A percentile compares a stretch with the other conserved stretches of the same genome.
Conservation (phyloP, 2,329 filamentous ascomycete genomes). For the Fusarium floridanum region DNA sequence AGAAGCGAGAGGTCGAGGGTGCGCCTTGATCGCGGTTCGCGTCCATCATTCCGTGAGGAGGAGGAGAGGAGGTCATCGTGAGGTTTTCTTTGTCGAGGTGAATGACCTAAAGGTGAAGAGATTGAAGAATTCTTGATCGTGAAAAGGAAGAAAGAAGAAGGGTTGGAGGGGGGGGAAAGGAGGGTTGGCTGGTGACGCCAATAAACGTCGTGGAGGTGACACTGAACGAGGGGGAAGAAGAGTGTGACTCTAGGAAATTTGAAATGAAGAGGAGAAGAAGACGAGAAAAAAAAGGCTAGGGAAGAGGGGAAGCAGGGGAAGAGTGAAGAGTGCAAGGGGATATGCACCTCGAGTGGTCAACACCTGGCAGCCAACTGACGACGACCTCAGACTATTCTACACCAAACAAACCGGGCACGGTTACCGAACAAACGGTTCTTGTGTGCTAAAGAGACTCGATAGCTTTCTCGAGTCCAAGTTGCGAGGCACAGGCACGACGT, state of each 20-base stretch:
- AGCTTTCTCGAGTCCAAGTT: slow-evolving; percentile 39
- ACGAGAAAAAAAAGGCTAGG: background rate
- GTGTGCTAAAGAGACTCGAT: slow-evolving; percentile 29
- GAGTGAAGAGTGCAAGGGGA: background rate
- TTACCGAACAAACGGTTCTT: slow-evolving; percentile 15
- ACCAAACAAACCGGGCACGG: background rate
- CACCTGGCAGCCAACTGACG: slow-evolving; percentile 28
- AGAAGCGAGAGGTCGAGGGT: slow-evolving; percentile 42
- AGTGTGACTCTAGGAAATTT: slow-evolving; percentile 6
- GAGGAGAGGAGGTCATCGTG: slow-evolving; percentile 29
- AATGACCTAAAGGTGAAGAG: background rate
- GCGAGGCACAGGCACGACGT: slow-evolving; percentile 35
- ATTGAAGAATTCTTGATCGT: background rate
- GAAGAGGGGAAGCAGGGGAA: background rate
- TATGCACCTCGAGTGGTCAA: background rate
- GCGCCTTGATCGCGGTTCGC: slow-evolving; percentile 7
- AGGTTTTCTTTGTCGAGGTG: background rate
- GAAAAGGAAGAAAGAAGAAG: background rate
- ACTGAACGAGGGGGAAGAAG: slow-evolving; percentile 22
- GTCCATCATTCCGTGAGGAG: slow-evolving; percentile 24
- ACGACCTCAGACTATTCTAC: background rate
- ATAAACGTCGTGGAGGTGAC: slow-evolving; percentile 30
- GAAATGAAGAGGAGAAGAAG: background rate
- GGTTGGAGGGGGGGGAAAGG: background rate
- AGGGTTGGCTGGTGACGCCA: slow-evolving; percentile 30